Evolutionary conservation across 768 basidiomycete genomes (phyloP).

Genomic region (Leucosporidium yakuticum): DNA sequence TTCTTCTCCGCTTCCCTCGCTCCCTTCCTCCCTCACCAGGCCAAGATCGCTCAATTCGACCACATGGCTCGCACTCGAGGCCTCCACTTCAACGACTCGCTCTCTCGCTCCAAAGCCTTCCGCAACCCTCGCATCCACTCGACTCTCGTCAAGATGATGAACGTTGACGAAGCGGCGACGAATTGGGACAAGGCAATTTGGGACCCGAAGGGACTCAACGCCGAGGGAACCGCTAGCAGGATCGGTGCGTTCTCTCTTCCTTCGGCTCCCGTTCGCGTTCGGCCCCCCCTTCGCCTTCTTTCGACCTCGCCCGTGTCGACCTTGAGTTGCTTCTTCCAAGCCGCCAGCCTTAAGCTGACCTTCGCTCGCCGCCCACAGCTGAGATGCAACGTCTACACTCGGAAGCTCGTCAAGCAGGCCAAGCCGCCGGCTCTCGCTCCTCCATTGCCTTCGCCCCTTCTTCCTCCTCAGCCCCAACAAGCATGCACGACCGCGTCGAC

Average conservation of each 20-base stretch:
- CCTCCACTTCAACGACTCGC: conserved; percentile 89
- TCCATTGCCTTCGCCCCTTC: conserved; percentile 59
- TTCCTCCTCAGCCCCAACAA: neutral
- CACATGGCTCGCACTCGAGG: conserved; percentile 59
- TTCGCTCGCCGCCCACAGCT: conserved; percentile 47
- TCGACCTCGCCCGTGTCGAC: no score
- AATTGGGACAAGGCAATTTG: conserved; percentile 72
- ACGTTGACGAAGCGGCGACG: conserved; percentile 78
- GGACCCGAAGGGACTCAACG: conserved; percentile 59
- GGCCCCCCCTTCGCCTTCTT: no score
- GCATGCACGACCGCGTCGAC: neutral
- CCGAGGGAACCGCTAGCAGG: conserved; percentile 69
- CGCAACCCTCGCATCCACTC: conserved; percentile 94
- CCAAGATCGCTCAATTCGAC: conserved; percentile 74
- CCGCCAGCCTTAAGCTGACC: neutral
- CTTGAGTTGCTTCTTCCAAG: no score
- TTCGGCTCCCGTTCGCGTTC: neutral
- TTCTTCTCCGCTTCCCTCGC: neutral
- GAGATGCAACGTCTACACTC: conserved; percentile 58
- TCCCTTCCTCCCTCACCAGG: conserved; percentile 47
- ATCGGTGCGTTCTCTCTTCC: conserved; percentile 56
- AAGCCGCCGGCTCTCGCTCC: conserved; percentile 55
- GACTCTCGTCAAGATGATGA: conserved; percentile 89
- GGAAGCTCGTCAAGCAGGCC: conserved; percentile 55
- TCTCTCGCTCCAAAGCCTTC: conserved; percentile 87